Percentiles rank a stretch among this genome's conserved stretches.
These are phyloP conservation scores for Trichosporon asahii DNA, from an alignment of 1,284 basidiomycete species.

Conservation along the genomic window DNA sequence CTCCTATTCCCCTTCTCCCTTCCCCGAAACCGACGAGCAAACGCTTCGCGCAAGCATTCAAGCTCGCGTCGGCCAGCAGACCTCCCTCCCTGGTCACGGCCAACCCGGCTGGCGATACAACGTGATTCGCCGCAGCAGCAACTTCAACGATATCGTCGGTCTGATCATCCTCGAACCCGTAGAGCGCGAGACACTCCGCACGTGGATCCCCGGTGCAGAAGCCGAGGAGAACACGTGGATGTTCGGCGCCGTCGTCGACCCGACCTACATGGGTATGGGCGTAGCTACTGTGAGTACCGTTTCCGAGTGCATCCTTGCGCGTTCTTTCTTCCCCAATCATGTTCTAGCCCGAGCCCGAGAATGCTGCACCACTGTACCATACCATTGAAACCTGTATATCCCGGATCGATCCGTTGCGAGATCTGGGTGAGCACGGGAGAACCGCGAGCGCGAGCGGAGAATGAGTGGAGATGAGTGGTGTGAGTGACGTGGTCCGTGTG, in stretches of 20 bases:
- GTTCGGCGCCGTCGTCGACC: conserved; percentile 4
- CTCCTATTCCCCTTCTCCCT: not conserved
- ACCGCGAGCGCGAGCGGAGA: not conserved
- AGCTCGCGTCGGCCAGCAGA: not conserved
- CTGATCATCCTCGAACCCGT: not conserved
- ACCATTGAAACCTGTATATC: not conserved
- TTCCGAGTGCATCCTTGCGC: not conserved
- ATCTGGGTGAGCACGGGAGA: not conserved
- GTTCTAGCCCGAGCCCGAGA: not conserved
- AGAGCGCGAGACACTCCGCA: not conserved
- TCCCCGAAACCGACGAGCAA: conserved; percentile 3
- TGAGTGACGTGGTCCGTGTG: conserved; percentile 1
- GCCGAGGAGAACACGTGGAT: conserved; percentile 4
- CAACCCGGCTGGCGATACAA: not conserved
- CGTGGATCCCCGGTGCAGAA: not conserved
- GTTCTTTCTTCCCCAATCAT: not conserved
- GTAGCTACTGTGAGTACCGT: conserved; percentile 2
- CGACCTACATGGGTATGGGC: conserved; percentile 7
- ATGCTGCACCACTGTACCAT: too few relatives aligned
- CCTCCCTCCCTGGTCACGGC: not conserved
- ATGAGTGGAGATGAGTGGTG: not conserved
- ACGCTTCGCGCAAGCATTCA: not conserved
- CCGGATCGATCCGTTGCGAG: not conserved
- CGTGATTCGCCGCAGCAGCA: conserved; percentile 1
- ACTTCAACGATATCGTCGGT: conserved; percentile 2